Percentiles rank a stretch among this genome's conserved stretches.
Evolutionary conservation across 2,329 filamentous ascomycete genomes (phyloP).

Genomic region (Aspergillus sp.): DNA sequence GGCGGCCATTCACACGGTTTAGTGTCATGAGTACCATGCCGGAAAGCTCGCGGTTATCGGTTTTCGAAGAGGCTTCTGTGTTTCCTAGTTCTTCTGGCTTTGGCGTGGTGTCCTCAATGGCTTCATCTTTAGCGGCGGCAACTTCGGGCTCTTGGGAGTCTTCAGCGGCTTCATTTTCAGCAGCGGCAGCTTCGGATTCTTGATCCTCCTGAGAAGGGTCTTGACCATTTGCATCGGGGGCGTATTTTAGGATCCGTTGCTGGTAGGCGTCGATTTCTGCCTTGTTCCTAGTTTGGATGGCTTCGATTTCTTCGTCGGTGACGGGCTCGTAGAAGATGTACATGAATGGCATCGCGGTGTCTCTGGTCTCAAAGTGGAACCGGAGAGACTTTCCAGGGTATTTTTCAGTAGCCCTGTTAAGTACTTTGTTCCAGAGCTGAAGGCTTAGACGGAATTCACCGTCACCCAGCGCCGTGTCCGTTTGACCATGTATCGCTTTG

Average conservation of each 20-base stretch:
- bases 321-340: conserved; percentile 91
- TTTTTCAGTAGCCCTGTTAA: conserved; percentile 71
- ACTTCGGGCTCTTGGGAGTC: neutral
- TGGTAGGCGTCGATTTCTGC: conserved; percentile 69
- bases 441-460: conserved; percentile 83
- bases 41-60: conserved; percentile 47
- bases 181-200: neutral
- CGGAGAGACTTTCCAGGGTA: conserved; percentile 76
- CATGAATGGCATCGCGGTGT: conserved; percentile 64
- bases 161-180: neutral
- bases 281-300: conserved; percentile 69
- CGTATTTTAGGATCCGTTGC: conserved; percentile 42
- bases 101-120: neutral
- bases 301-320: conserved; percentile 66
- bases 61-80: neutral
- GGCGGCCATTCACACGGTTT: conserved; percentile 68
- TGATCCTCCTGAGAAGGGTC: neutral
- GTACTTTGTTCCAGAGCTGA: conserved; percentile 71
- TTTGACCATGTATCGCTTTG: conserved; percentile 76
- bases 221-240: conserved; percentile 18
- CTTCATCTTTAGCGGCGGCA: neutral
- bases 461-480: conserved; percentile 68
- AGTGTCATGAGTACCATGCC: conserved; percentile 71
- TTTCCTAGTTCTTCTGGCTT: neutral
- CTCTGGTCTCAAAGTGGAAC: conserved; percentile 77